Evolutionary conservation across 805 yeast genomes (phyloP), one percentile per base, ranked within the genome.

Genomic region (Metschnikowia chrysomelidarum): DNA sequence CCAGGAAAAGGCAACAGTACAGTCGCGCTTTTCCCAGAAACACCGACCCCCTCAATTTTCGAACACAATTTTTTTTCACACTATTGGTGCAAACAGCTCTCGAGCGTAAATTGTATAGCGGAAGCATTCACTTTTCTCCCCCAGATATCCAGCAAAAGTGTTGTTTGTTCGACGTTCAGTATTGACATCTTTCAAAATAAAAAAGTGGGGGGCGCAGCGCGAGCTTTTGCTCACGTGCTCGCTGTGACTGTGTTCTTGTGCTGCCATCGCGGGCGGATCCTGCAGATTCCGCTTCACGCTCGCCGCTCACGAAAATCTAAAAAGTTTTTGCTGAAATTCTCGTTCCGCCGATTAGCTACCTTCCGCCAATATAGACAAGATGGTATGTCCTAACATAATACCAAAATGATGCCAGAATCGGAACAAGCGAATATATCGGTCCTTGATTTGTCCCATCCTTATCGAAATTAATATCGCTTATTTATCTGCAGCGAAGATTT

Each of bases 291-390:
- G 32, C 26, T 34, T 34, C 41, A 28, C 38, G 27, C 40, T 36
- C 40, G 42, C 40, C 39, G 31, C 46, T 30, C 45, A 36, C 38
- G 41, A 40, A 41, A 41, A 38, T 34, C 33, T 38, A 40, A 41
- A 44, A 46, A 46, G 40, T 41, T 46, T 46, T 38, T 39, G 35
- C 36, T 44, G 44, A 48, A 43, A 41, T 44, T 46, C 40, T 44
- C 44, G 39, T 34, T 34, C 38, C 42, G 26, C 36, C 37, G 48
- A 36, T 41, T 36, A 42, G 28, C 36, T 25, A 45, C 46, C 52
- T 46, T 40, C 42, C 43, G 41, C 50, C 44, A 41, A 43, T 37
- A 44, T 41, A 35, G 41, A 42, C 49, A 48, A 48, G 52, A 48
- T 48, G 52, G 52, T 48, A 48, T 48, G 52, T 48, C 41, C 37